Base-by-base conservation (phyloP, 1,284 basidiomycete species). In the Boletellus deceptivus region DNA sequence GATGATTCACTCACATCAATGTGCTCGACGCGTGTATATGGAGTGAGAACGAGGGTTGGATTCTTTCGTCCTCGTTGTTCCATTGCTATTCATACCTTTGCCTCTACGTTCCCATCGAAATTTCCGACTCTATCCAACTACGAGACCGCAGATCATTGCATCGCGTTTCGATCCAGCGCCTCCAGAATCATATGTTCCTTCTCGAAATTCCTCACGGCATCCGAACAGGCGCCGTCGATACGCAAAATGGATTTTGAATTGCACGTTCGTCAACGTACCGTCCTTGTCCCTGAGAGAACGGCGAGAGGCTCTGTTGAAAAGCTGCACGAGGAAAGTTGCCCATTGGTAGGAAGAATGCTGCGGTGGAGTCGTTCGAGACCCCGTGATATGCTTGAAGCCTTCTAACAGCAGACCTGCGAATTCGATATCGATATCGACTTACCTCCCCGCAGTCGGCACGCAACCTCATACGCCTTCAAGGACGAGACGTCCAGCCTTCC, bases 61-160 rank as follows among this genome's bases (percentile, higher is more conserved):
- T 18, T 35, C 39, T 35, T 38, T 46, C 25, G 11, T 37, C 33
- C 33, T 48, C 34, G 34, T 33, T 33, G 51, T 9, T 14, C 41
- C 24, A 11, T 34, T 31, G 24, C 18, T 8, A 20, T 34, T 45
- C 41, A 37, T 36, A 29, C 41, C 25, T 36, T 31, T 6, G 34
- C 36, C 27, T 27, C 24, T 16, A 33, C 22, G 34, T 36, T 45
- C 44, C 44, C 36, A 45, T 43, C 36, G 43, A 36, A 55, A 41
- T 39, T 46, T 52, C 25, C 11, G 16, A 43, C 33, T 18, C 29
- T 43, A 22, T 17, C 43, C 17, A 35, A 33, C 38, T 35, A 5
- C n/a, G 8, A 38, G 37, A 41, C 27, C 48, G 34, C 6, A 11
- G 17, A 29, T 35, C 27, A 53, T 42, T 24, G 16, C 9, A 42